Evolutionary conservation across 148 eudicot genomes (phyloP), one percentile per base, ranked within the genome.

Genomic region (Arctostaphylos glauca): DNA sequence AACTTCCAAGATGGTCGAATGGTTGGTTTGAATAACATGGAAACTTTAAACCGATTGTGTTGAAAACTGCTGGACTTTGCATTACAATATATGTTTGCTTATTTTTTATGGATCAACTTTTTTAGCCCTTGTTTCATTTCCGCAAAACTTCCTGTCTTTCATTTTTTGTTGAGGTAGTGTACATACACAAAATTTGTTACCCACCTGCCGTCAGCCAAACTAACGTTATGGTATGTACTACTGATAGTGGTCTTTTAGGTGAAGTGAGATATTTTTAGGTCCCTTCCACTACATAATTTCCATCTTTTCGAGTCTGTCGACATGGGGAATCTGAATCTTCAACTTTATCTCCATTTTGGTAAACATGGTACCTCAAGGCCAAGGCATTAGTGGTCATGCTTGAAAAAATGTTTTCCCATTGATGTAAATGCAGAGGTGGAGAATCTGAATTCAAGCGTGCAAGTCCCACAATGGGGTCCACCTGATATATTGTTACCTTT

Each of bases 11-110:
- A 43, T 79, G 49, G 80, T 79, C 68, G 13, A 19, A 73, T 86
- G 77, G 74, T 77, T 21, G 66, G 76, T 74, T 83, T n/a, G 64
- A 82, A 74, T 79, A 80, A 83, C 81, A 46, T 76, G 15, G 50
- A 66, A 64, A 21, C 13, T 38, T 60, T 18, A 14, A 79, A 71
- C 49, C 71, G 31, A 44, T 71, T 74, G 59, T 74, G 85, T 74
- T 74, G 83, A 56, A 75, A 67, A 82, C 55, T 46, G 47, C 2
- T 83, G 85, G 46, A 78, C 77, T 67, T 83, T 78, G 67, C 55
- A 78, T 77, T 78, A 64, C 41, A 53, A 31, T 58, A 4, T 79
- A 15, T 58, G 80, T 62, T 80, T 62, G 67, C 75, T 50, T 74
- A 67, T n/a, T 60, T 80, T n/a, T 50, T n/a, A 41, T 64, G 64